Evolutionary conservation across 116 monocot species (phyloP), one percentile per base, ranked within the genome.

Genomic region (Papilionanthe hybrid): DNA sequence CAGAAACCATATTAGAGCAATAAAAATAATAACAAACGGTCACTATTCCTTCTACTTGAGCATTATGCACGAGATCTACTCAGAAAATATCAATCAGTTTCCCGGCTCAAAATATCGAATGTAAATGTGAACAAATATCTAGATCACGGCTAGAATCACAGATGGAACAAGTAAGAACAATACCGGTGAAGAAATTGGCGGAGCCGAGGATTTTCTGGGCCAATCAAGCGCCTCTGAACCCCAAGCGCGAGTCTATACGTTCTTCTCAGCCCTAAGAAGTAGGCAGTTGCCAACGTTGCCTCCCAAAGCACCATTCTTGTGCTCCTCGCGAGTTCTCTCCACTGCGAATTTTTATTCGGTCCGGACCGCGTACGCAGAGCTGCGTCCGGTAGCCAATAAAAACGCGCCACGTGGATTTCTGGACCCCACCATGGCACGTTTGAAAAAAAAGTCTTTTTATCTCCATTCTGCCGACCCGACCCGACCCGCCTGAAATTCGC

Each of bases 251-350:
- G 85, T 42, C 78, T 82, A 78, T 91, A 91, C 22, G 91, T 91
- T 45, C 87, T 75, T 79, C 60, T 85, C 80, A 92, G 55, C 43
- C 91, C 89, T 68, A 89, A 72, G 82, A 89, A 89, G 79, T 89
- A 89, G 27, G 92, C 92, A 9, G 87, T 87, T 72, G 80, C 84
- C 32, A 86, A 63, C 7, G 92, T 82, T 43, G 89, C 82, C 86
- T 89, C 92, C 92, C 89, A 89, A 55, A 89, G 50, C 73, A 89
- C 92, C 89, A 89, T 89, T 79, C 69, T 69, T 86, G 72, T 77
- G n/a, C 74, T 63, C 50, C 72, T 65, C 42, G 42, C 20, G 42
- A 6, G 41, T 45, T 18, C 43, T 12, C 15, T 30, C 22, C 42
- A 25, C 37, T 37, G 37, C 37, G n/a, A n/a, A n/a, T n/a, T n/a